Conservation (phyloP, 768 basidiomycete species). For the Suillus placidus region DNA sequence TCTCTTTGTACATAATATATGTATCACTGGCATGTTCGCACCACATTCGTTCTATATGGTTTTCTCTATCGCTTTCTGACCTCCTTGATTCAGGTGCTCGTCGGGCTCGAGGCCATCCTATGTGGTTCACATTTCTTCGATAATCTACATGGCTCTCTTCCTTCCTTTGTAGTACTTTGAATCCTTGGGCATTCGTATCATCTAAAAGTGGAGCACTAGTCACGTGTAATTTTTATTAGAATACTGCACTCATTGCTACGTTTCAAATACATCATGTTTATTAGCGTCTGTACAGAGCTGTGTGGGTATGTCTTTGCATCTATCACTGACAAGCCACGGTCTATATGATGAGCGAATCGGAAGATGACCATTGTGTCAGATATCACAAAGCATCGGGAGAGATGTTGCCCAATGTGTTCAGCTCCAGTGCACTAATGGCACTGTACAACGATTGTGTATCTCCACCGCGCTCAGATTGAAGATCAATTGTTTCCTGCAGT, state of each 20-base stretch:
- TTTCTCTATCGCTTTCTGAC: constrained; percentile 23
- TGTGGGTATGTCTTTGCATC: background rate
- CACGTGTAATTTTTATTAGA: constrained; percentile 39
- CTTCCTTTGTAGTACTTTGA: constrained; percentile 11
- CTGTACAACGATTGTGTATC: constrained; percentile 66
- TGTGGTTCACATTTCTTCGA: constrained; percentile 13
- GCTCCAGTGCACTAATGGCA: constrained; percentile 57
- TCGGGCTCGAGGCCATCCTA: constrained; percentile 12
- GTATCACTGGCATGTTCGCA: constrained; percentile 21
- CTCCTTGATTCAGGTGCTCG: constrained; percentile 16
- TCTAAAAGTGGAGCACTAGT: constrained; percentile 38
- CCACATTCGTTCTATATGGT: constrained; percentile 26
- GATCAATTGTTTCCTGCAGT: constrained; percentile 71
- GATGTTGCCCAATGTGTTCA: constrained; percentile 63
- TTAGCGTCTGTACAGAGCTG: constrained; percentile 13
- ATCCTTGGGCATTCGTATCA: constrained; percentile 23
- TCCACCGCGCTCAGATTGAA: constrained; percentile 73
- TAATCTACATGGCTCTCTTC: constrained; percentile 15
- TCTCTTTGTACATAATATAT: constrained; percentile 18
- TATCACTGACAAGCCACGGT: constrained; percentile 1
- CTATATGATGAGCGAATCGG: background rate
- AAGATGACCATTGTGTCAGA: background rate
- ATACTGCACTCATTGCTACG: constrained; percentile 40
- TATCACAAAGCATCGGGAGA: constrained; percentile 69
- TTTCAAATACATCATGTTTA: constrained; percentile 31